Evolutionary conservation across 1,284 basidiomycete species (phyloP).

Genomic region (Porodaedalea pini): DNA sequence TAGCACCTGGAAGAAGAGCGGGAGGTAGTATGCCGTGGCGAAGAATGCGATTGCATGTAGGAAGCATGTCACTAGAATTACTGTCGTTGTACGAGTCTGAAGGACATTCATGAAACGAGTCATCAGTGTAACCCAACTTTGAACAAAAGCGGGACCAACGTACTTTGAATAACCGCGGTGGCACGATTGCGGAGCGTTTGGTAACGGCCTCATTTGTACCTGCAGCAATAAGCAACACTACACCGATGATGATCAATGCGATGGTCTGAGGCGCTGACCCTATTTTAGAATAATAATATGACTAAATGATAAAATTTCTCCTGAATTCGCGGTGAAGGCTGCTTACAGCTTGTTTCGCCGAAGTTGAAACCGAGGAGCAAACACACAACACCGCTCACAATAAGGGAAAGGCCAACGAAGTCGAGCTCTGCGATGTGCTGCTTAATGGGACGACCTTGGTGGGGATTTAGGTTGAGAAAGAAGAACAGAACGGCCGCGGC

Average conservation of each 20-base stretch:
- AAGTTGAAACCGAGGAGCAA: slow-evolving; percentile 83
- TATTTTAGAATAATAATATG: slow-evolving; percentile 17
- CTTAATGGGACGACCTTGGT: slow-evolving; percentile 50
- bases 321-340: too few relatives aligned
- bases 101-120: not conserved
- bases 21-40: slow-evolving; percentile 63
- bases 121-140: not conserved
- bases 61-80: slow-evolving; percentile 60
- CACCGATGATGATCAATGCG: slow-evolving; percentile 68
- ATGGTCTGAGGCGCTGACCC: slow-evolving; percentile 57
- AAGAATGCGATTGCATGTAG: slow-evolving; percentile 72
- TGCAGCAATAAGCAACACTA: slow-evolving; percentile 51
- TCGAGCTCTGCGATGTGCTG: slow-evolving; percentile 71
- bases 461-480: slow-evolving; percentile 82
- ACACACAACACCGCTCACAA: slow-evolving; percentile 71
- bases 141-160: slow-evolving; percentile 12
- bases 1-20: slow-evolving; percentile 76
- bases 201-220: slow-evolving; percentile 69
- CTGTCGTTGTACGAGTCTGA: slow-evolving; percentile 69
- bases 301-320: too few relatives aligned
- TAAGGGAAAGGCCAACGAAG: slow-evolving; percentile 66
- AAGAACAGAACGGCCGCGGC: slow-evolving; percentile 71
- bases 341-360: slow-evolving; percentile 63
- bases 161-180: slow-evolving; percentile 74
- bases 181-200: slow-evolving; percentile 74